Conservation (phyloP, 129 eudicot species). For the Dittrichia graveolens region DNA sequence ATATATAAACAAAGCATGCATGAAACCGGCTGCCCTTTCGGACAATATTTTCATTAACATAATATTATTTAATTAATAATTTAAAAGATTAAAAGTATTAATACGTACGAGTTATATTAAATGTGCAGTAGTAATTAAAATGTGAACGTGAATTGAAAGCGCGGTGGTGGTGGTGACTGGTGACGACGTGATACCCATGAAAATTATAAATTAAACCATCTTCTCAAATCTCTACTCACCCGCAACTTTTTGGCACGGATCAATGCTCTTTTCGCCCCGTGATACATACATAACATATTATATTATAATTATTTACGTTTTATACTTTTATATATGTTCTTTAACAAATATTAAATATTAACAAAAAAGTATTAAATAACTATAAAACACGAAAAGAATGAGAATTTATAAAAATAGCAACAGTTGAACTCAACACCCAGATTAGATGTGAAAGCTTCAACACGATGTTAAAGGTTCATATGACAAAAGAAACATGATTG, state of each 20-base stretch:
- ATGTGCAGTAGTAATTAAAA: neutral
- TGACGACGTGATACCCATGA: conserved; percentile 72
- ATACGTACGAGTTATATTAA: neutral
- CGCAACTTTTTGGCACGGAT: conserved; percentile 26
- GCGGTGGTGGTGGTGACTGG: too few relatives aligned
- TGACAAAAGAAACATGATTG: too few relatives aligned
- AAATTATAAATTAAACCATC: conserved; percentile 26
- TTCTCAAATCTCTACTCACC: conserved; percentile 33
- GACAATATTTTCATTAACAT: neutral
- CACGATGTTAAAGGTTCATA: too few relatives aligned
- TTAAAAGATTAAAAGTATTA: neutral
- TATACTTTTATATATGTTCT: neutral
- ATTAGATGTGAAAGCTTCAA: too few relatives aligned
- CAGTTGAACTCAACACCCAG: too few relatives aligned
- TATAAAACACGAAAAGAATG: too few relatives aligned
- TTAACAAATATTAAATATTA: neutral
- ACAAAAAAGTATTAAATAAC: too few relatives aligned
- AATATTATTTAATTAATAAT: neutral
- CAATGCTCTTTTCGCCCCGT: conserved; percentile 26
- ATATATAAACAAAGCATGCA: too few relatives aligned
- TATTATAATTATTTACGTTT: neutral
- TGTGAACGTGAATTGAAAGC: conserved; percentile 6
- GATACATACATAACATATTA: conserved; percentile 6
- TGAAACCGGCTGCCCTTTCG: too few relatives aligned
- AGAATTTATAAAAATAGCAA: too few relatives aligned